Evolutionary conservation across 2,329 filamentous ascomycete genomes (phyloP).

Genomic region (Thermoascus crustaceus): DNA sequence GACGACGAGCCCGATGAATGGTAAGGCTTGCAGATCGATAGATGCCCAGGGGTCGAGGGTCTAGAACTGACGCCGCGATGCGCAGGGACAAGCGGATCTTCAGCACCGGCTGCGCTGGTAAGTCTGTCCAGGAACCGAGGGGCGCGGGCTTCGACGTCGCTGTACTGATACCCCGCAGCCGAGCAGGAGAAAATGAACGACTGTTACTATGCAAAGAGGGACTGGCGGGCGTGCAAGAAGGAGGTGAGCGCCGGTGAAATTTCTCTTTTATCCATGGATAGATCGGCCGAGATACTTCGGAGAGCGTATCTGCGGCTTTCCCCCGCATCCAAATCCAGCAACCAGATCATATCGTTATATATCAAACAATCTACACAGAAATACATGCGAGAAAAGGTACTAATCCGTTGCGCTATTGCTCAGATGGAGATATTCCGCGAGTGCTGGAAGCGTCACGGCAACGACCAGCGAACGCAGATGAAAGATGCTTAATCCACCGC

Average conservation of each 20-base stretch:
- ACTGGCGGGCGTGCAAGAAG: conserved; percentile 80
- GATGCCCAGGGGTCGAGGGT: background rate
- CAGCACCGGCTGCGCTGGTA: conserved; percentile 89
- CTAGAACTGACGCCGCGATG: conserved; percentile 14
- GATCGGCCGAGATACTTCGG: background rate
- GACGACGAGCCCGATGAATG: conserved; percentile 94
- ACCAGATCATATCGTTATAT: background rate
- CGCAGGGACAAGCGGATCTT: conserved; percentile 93
- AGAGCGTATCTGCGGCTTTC: background rate
- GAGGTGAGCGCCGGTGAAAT: conserved; percentile 56
- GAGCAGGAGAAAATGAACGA: conserved; percentile 89
- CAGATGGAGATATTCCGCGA: conserved; percentile 73
- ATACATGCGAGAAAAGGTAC: background rate
- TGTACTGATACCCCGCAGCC: conserved; percentile 42
- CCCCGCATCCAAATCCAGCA: background rate
- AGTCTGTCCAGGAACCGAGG: conserved; percentile 13
- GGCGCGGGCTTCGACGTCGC: no score
- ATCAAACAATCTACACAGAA: background rate
- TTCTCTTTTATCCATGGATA: conserved; percentile 2
- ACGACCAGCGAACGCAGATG: conserved; percentile 72
- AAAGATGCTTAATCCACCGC: conserved; percentile 57
- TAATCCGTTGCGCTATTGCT: background rate
- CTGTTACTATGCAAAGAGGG: conserved; percentile 92
- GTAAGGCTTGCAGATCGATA: conserved; percentile 53
- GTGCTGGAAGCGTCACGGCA: conserved; percentile 87